Percentiles rank a stretch among this genome's conserved stretches.
phyloP scores from a whole-genome alignment of 768 basidiomycete species.

The Coprinopsis strossmayeri region DNA sequence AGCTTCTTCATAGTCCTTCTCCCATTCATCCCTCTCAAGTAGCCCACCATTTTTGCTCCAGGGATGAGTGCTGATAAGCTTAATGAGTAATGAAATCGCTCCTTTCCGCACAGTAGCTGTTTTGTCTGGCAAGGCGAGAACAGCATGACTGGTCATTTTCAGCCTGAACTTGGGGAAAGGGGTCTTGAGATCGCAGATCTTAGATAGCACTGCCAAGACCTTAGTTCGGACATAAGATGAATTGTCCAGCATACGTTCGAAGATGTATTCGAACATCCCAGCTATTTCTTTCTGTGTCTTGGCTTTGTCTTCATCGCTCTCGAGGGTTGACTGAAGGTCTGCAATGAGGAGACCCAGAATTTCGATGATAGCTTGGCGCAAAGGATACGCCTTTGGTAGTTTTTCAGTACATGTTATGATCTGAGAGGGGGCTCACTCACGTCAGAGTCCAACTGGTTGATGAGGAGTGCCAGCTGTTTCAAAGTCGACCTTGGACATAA shows the following conservation, averaged over 20 bases:
- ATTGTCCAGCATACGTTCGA: conserved; percentile 82
- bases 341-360: conserved; percentile 80
- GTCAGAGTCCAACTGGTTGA: conserved; percentile 88
- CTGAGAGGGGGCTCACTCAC: too few species aligned
- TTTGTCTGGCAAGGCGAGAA: conserved; percentile 84
- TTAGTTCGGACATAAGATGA: conserved; percentile 90
- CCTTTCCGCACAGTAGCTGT: conserved; percentile 81
- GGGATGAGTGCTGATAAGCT: conserved; percentile 81
- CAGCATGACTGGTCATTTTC: conserved; percentile 67
- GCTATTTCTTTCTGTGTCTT: conserved; percentile 69
- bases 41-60: conserved; percentile 85
- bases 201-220: conserved; percentile 69
- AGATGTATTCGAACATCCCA: conserved; percentile 74
- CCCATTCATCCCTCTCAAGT: conserved; percentile 67
- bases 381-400: conserved; percentile 73
- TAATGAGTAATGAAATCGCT: conserved; percentile 68
- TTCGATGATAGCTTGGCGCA: conserved; percentile 93
- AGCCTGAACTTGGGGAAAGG: conserved; percentile 88
- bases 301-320: conserved; percentile 37
- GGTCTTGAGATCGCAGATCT: conserved; percentile 62
- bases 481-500: conserved; percentile 71
- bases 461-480: conserved; percentile 84
- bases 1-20: conserved; percentile 59
- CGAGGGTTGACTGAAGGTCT: conserved; percentile 59
- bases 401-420: too few species aligned